Evolutionary conservation across 768 basidiomycete species (phyloP), one percentile per base, ranked within the genome.

Genomic region (Agrocybe pediades): DNA sequence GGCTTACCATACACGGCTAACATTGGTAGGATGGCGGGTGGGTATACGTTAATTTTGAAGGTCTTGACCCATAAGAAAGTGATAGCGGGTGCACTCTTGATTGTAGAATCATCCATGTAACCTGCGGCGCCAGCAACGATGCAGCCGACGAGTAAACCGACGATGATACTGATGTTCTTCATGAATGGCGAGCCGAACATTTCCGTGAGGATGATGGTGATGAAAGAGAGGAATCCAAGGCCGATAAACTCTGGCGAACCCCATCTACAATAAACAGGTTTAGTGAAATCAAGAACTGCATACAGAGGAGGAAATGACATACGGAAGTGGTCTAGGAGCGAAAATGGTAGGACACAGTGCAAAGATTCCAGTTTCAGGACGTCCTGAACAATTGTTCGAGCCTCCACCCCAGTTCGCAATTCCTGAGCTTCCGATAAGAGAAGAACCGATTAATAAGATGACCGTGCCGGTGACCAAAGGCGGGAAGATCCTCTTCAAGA

Each of bases 361-460:
- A 66, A 88, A 92, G 51, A 87, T 79, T 1, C 90, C 88, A 6
- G 75, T 80, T 2, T 72, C 71, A 1, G 88, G 89, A n/a, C 83
- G 77, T 3, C 55, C 55, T 43, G 76, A 71, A 65, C 92, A 95
- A 54, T 79, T 79, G 56, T 90, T 91, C 6, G 87, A 85, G 15
- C 92, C 91, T 26, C 91, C 91, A 40, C 86, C 92, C 92, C 92
- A 95, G 68, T 92, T 85, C 9, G 80, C 79, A 41, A 88, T 82
- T 2, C 91, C 91, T 6, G 86, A 88, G 1, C 75, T 70, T 36
- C 90, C 90, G 46, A 94, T 78, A 27, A 94, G 79, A 0, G 86
- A 86, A 0, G 86, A 84, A 2, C 92, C 90, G 53, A 93, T 92
- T 76, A 92, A 74, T 21, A 94, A 71, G 57, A 93, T 83, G 48